Evolutionary conservation across 495 filamentous ascomycete species (phyloP), one percentile per base, ranked within the genome.

Genomic region (Penicillium egyptiacum): DNA sequence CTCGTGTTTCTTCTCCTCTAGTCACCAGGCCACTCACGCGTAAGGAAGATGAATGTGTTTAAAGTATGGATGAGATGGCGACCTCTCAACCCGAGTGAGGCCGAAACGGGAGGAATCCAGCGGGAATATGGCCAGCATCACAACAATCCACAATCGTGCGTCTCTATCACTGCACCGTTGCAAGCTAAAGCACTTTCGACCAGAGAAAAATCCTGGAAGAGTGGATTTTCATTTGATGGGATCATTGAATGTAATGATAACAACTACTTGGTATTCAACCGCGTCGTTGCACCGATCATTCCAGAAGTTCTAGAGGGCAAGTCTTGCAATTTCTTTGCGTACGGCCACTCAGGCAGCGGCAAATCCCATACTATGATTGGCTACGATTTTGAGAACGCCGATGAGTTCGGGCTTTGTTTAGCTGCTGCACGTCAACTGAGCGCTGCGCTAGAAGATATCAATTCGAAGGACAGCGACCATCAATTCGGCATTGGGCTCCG

Each of bases 321-420:
- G 31, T 41, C 44, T 17, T 56, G 57, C 57, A 70, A 63, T 19
- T 55, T 67, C 58, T 63, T 70, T 45, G 67, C 67, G 14, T 70
- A 70, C 41, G 67, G 67, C 0, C 64, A 70, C 37, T 70, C 67
- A 3, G 67, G 67, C 0, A 70, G 64, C 35, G 67, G 67, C 0
- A 68, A 68, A 47, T 50, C 65, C 0, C 65, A 68, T 40, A 68
- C 65, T 1, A 68, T 70, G 3, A 58, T 70, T 31, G 67, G 67
- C 0, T 70, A 68, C 48, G 55, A 70, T 5, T 70, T 52, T 40
- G 55, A 61, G 11, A 12, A 63, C 14, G 22, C 11, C 1, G 50
- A 59, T 20, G 57, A 65, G 19, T 59, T 62, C 23, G 65, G 60
- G 1, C 57, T 70, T 5, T 70, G 65, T 53, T 33, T 68, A 30